Percentiles rank a stretch among this genome's conserved stretches.
Evolutionary conservation across 192 early-diverging fungal genomes (phyloP).

Genomic region (Allomyces arbusculus): DNA sequence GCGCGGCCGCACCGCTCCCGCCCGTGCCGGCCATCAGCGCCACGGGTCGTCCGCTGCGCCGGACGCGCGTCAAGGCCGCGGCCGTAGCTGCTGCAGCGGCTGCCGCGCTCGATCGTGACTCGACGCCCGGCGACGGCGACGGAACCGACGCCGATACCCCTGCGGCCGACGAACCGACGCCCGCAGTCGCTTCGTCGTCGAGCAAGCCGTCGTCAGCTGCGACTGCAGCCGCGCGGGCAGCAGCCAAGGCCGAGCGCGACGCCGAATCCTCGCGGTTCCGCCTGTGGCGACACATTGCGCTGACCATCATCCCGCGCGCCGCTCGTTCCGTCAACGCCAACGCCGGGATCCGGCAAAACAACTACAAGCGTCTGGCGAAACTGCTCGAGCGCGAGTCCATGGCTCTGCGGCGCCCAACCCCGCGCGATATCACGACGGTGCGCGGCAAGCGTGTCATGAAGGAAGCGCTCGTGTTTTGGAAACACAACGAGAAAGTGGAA

Average conservation of each 20-base stretch:
- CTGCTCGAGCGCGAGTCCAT: not conserved
- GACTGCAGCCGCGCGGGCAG: not conserved
- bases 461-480: constrained; percentile 78
- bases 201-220: not conserved
- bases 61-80: not conserved
- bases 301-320: not conserved
- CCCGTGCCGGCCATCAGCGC: no score
- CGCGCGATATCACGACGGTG: not conserved
- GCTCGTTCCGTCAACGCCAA: not conserved
- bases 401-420: not conserved
- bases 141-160: not conserved
- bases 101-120: not conserved
- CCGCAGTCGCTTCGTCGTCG: not conserved
- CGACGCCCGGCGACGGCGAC: not conserved
- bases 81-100: not conserved
- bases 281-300: not conserved
- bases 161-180: not conserved
- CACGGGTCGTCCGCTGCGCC: not conserved
- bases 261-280: not conserved
- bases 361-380: not conserved
- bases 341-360: not conserved
- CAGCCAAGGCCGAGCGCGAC: not conserved
- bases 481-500: constrained; percentile 75
- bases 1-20: no score
- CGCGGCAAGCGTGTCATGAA: not conserved